Conservation (phyloP, 148 eudicot species). For the Vaccinium macrocarpon region DNA sequence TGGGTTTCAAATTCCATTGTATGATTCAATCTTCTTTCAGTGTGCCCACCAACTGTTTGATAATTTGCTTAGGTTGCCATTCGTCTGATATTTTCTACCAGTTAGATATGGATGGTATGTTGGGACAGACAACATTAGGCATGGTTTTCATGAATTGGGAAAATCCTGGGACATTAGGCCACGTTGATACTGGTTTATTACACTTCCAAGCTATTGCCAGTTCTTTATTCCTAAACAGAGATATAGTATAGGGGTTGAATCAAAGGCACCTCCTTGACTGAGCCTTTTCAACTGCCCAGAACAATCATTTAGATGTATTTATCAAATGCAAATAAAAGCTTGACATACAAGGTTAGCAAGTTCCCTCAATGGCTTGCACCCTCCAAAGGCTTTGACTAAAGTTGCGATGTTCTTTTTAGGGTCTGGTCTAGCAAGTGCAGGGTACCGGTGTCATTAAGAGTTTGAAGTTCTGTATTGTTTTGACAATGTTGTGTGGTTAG, state of each 20-base stretch:
- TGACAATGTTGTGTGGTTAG: too few species aligned
- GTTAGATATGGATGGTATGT: background rate
- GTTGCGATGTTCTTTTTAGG: slow-evolving; percentile 87
- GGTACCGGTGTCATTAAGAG: too few species aligned
- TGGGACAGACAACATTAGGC: background rate
- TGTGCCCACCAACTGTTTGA: too few species aligned
- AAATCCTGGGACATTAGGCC: too few species aligned
- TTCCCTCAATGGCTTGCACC: slow-evolving; percentile 83
- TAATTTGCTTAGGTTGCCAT: too few species aligned
- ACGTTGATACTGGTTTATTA: too few species aligned
- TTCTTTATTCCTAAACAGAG: too few species aligned
- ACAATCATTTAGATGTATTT: background rate
- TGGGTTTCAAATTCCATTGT: too few species aligned
- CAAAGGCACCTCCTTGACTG: background rate
- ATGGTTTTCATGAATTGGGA: background rate
- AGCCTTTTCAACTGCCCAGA: slow-evolving; percentile 12
- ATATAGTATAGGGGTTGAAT: background rate
- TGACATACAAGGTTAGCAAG: slow-evolving; percentile 72
- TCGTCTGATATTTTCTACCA: background rate
- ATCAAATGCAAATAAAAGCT: slow-evolving; percentile 4
- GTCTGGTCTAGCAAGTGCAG: slow-evolving; percentile 96
- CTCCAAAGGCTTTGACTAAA: slow-evolving; percentile 92
- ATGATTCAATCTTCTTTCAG: too few species aligned
- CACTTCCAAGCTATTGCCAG: too few species aligned
- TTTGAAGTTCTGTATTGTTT: too few species aligned